A percentile compares a stretch with the other conserved stretches of the same genome.
These are phyloP conservation scores for Daedalea quercina DNA, from an alignment of 768 basidiomycete species.

Conservation along the genomic window DNA sequence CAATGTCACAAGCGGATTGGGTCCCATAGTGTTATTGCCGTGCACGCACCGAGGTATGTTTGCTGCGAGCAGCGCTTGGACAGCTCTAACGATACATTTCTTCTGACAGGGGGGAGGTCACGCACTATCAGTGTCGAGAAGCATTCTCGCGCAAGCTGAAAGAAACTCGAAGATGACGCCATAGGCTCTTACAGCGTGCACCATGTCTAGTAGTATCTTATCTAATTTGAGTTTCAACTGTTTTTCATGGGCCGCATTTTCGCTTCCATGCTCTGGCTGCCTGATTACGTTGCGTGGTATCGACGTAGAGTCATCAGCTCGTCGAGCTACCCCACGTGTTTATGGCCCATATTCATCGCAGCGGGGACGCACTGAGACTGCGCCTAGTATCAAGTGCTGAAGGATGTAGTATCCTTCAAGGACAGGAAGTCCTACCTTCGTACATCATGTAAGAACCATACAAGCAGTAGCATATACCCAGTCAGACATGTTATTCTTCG, in stretches of 20 bases:
- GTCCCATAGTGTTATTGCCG: slow-evolving; percentile 80
- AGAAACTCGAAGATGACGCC: slow-evolving; percentile 21
- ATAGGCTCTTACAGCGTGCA: background rate
- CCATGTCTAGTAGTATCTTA: background rate
- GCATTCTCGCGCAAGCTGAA: slow-evolving; percentile 57
- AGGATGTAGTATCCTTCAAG: background rate
- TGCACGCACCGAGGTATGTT: slow-evolving; percentile 78
- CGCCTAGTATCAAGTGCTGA: too few species aligned
- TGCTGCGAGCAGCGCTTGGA: background rate
- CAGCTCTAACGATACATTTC: background rate
- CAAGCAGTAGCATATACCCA: too few species aligned
- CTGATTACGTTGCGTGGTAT: too few species aligned
- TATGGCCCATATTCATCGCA: too few species aligned
- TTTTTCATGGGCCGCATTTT: too few species aligned
- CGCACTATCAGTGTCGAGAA: slow-evolving; percentile 94
- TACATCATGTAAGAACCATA: too few species aligned
- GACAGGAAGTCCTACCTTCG: too few species aligned
- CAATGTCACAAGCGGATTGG: slow-evolving; percentile 94
- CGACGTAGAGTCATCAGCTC: too few species aligned
- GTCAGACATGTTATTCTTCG: background rate
- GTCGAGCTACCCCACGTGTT: too few species aligned
- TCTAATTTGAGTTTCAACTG: too few species aligned
- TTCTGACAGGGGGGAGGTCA: slow-evolving; percentile 78
- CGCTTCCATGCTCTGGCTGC: too few species aligned
- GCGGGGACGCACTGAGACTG: too few species aligned